These are phyloP conservation scores for Aspergillus ellipticus DNA, from an alignment of 495 filamentous ascomycete species.

Conservation along the genomic window DNA sequence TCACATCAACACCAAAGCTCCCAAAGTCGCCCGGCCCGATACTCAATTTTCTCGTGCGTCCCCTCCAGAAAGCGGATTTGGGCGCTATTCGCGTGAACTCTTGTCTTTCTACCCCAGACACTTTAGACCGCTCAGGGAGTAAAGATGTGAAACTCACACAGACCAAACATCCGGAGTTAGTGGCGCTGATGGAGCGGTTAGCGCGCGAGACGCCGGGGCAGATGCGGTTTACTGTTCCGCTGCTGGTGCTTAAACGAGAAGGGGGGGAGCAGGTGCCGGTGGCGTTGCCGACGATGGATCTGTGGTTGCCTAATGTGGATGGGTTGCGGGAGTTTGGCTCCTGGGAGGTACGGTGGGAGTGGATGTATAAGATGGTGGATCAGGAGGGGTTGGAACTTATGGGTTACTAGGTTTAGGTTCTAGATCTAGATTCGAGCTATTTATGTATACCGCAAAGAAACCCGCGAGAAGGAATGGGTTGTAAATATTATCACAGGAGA, in stretches of 20 bases:
- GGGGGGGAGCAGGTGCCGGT: constrained; percentile 16
- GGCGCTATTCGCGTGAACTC: constrained; percentile 18
- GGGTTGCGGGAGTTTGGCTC: neutral
- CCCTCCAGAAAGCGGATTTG: constrained; percentile 48
- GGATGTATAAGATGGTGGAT: constrained; percentile 46
- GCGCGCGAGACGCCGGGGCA: constrained; percentile 25
- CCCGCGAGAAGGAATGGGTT: constrained; percentile 18
- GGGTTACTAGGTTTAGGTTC: no score
- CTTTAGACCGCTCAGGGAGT: neutral
- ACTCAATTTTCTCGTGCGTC: no score
- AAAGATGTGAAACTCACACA: no score
- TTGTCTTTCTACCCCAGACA: no score
- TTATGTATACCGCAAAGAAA: constrained; percentile 31
- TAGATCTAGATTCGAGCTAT: no score
- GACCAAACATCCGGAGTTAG: no score
- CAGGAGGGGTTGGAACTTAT: constrained; percentile 32
- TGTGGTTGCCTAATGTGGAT: constrained; percentile 12
- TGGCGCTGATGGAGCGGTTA: constrained; percentile 12
- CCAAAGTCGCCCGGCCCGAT: no score
- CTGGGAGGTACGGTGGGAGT: constrained; percentile 35
- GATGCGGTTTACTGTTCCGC: constrained; percentile 37
- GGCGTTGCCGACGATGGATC: constrained; percentile 30
- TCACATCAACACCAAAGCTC: constrained; percentile 26
- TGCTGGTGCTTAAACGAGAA: constrained; percentile 19
- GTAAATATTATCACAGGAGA: neutral